Evolutionary conservation across 805 yeast species (phyloP), one percentile per base, ranked within the genome.

Genomic region (Peterozyma toletana): DNA sequence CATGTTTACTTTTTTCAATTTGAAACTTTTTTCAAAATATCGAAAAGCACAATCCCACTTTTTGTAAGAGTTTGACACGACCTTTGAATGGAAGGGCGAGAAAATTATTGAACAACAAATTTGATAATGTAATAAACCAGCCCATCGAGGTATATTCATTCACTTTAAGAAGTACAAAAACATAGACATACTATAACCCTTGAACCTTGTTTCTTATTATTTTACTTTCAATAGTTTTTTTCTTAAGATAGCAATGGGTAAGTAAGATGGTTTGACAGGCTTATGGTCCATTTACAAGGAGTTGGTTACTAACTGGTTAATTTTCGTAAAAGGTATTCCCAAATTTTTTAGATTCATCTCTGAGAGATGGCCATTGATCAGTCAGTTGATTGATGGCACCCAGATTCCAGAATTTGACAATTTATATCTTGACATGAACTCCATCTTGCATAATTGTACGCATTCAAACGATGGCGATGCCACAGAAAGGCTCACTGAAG

Each of bases 311-410:
- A 13, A 11, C 39, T n/a, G 16, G 21, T 9, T 7, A n/a, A 29
- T 7, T 30, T 27, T 16, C 16, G 40, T 34, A 29, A 70, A 72
- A 85, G 98, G 98, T 73, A 91, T 93, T 60, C 99, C 99, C 45
- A 93, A 93, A 59, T 93, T 91, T 62, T 93, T 88, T 64, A 80
- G 96, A 66, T 91, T 87, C 71, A 89, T 93, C 69, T 88, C 97
- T 40, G 98, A 93, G 68, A 80, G 99, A 80, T 93, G 98, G 97
- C 99, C 99, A 30, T 72, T 85, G 71, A 89, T 90, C 52, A 83
- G 95, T 10, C 96, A 89, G 63, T 69, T 80, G 56, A 80, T 91
- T 50, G 88, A 83, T 53, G 93, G 83, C 30, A 73, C 75, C 42
- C 87, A 85, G 53, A 78, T 90, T 47, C 95, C 97, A 3, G 97